These are phyloP conservation scores for Oryza punctata DNA, from an alignment of 176 grass and related monocot genomes.

Conservation along the genomic window DNA sequence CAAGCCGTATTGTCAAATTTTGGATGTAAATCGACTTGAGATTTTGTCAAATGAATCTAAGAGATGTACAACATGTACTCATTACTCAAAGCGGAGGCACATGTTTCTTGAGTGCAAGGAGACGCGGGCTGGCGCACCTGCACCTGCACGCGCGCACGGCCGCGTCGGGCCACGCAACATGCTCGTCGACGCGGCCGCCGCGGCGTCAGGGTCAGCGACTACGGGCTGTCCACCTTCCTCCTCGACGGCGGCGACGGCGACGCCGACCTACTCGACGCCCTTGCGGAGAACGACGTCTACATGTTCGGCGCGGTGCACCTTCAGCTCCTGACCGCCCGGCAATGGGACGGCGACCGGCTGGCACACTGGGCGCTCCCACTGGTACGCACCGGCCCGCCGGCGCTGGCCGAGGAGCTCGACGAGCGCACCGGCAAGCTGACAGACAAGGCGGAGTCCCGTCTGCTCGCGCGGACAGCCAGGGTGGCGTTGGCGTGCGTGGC, in stretches of 20 bases:
- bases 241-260: background rate
- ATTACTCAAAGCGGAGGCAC: too few relatives aligned
- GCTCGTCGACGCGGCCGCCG: conserved; percentile 25
- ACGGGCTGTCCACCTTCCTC: conserved; percentile 56
- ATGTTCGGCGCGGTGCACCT: conserved; percentile 73
- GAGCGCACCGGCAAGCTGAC: conserved; percentile 27
- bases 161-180: conserved; percentile 58
- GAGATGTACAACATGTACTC: too few relatives aligned
- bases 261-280: conserved; percentile 11
- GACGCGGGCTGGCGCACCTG: conserved; percentile 69
- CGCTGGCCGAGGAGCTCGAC: conserved; percentile 45
- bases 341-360: conserved; percentile 44
- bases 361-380: conserved; percentile 60
- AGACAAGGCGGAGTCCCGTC: conserved; percentile 45
- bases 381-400: conserved; percentile 36
- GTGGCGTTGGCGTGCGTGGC: conserved; percentile 74
- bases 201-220: conserved; percentile 53
- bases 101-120: too few relatives aligned
- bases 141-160: conserved; percentile 52
- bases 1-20: too few relatives aligned
- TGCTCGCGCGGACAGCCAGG: conserved; percentile 51
- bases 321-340: conserved; percentile 62
- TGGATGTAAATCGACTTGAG: too few relatives aligned
- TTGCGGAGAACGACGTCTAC: conserved; percentile 70
- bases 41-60: too few relatives aligned